These are phyloP conservation scores for Luvunga scandens DNA, from an alignment of 345 rosid species.

Conservation along the genomic window DNA sequence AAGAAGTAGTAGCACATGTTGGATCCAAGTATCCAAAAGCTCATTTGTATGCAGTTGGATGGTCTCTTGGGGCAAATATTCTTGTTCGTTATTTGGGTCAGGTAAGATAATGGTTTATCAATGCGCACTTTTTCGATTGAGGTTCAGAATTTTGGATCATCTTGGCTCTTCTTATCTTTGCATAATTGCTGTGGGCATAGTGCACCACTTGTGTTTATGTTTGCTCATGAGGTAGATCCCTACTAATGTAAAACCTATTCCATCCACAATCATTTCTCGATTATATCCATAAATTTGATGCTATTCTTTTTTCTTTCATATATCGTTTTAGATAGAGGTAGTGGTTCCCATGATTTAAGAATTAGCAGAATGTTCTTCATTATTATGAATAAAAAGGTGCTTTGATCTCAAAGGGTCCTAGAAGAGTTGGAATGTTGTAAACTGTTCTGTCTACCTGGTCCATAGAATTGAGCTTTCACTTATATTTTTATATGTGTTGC, in stretches of 20 bases:
- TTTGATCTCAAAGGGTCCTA: neutral
- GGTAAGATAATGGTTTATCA: constrained; percentile 33
- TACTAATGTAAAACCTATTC: neutral
- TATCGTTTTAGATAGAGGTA: too few species aligned
- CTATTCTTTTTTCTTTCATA: too few species aligned
- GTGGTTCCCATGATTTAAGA: neutral
- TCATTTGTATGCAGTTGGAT: constrained; percentile 84
- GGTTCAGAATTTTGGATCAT: neutral
- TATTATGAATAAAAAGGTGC: neutral
- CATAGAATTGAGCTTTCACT: neutral
- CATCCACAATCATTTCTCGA: too few species aligned
- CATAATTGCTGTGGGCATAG: neutral
- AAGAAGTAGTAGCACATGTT: constrained; percentile 66
- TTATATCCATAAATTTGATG: too few species aligned
- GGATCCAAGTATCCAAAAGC: constrained; percentile 61
- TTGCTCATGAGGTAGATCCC: neutral
- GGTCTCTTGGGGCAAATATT: constrained; percentile 96
- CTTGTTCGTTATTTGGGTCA: constrained; percentile 83
- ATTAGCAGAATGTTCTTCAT: neutral
- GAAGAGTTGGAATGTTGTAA: neutral
- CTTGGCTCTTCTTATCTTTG: neutral
- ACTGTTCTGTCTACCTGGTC: neutral
- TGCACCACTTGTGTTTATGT: neutral
- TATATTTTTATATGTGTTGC: constrained; percentile 8
- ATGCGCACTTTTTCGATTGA: neutral